These are phyloP conservation scores for Blastobotrys proliferans DNA, from an alignment of 1,139 yeast genomes.

Conservation along the genomic window DNA sequence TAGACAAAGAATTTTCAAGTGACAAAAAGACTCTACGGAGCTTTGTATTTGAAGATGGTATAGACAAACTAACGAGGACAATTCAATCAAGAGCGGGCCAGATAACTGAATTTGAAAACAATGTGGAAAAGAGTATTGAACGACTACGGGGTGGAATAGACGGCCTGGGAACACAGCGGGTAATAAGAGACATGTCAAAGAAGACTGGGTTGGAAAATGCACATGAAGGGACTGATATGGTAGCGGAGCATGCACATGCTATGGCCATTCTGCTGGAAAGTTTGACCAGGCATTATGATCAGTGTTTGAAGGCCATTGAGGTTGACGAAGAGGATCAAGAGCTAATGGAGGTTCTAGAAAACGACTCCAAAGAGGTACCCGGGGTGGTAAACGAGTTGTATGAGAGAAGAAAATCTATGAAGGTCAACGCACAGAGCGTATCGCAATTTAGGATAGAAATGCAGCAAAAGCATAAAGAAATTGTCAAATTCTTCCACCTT, in stretches of 20 bases:
- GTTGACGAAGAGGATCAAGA: conserved; percentile 24
- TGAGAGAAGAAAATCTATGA: conserved; percentile 28
- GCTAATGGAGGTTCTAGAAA: conserved; percentile 33
- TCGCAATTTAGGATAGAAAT: conserved; percentile 22
- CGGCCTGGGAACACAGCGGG: conserved; percentile 21
- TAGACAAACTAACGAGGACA: conserved; percentile 33
- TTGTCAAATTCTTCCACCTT: conserved; percentile 20
- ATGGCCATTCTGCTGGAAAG: conserved; percentile 66
- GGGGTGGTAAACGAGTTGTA: conserved; percentile 34
- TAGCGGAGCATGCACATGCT: conserved; percentile 53
- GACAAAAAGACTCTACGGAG: conserved; percentile 35
- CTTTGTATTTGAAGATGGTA: conserved; percentile 43
- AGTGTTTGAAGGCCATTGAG: conserved; percentile 46
- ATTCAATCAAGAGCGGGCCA: conserved; percentile 14
- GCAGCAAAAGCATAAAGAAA: conserved; percentile 20
- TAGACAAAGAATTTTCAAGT: conserved; percentile 30
- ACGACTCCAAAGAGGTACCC: conserved; percentile 40
- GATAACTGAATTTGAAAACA: not conserved
- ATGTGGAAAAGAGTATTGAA: conserved; percentile 16
- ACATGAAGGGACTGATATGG: conserved; percentile 26
- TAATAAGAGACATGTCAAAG: conserved; percentile 10
- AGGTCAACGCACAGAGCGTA: conserved; percentile 24
- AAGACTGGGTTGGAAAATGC: conserved; percentile 24
- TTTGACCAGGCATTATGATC: conserved; percentile 78
- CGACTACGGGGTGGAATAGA: conserved; percentile 41